Percentiles rank a stretch among this genome's conserved stretches.
Conservation (phyloP, 139 green algal species). For the Chlamydomonas asymmetrica region DNA sequence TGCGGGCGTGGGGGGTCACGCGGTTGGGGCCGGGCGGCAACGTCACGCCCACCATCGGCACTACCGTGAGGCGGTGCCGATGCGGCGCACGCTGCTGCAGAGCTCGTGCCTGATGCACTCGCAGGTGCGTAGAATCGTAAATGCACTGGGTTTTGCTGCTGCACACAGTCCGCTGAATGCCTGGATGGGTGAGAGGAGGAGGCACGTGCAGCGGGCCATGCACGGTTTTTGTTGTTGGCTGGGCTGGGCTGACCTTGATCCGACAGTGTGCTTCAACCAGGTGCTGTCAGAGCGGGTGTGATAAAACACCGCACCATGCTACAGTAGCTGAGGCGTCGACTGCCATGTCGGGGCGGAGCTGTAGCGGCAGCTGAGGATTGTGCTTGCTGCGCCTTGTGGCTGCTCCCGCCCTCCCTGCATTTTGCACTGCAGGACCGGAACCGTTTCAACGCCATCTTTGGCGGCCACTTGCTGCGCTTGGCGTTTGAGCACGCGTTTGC, state of each 20-base stretch:
- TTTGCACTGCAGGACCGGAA: slow-evolving; percentile 43
- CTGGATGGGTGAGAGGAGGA: too few species aligned
- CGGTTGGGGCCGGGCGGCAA: neutral
- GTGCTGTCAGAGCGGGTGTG: too few species aligned
- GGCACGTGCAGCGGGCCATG: too few species aligned
- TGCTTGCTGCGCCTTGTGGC: neutral
- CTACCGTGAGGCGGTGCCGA: slow-evolving; percentile 22
- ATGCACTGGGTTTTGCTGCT: neutral
- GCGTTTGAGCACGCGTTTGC: slow-evolving; percentile 43
- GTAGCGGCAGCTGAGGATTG: neutral
- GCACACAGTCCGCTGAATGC: neutral
- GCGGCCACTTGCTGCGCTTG: slow-evolving; percentile 43
- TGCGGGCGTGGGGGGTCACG: neutral
- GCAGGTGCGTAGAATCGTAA: neutral
- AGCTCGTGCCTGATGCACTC: slow-evolving; percentile 27
- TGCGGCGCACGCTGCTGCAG: slow-evolving; percentile 16
- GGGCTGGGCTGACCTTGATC: too few species aligned
- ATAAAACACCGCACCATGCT: neutral
- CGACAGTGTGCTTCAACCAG: too few species aligned
- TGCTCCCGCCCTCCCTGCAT: slow-evolving; percentile 15
- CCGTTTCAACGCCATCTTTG: slow-evolving; percentile 42
- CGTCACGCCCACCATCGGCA: slow-evolving; percentile 5
- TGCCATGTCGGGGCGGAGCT: neutral
- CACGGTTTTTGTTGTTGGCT: too few species aligned
- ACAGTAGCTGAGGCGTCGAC: neutral